These are phyloP conservation scores for Citrus trifoliata DNA, from an alignment of 345 rosid species.

Conservation along the genomic window DNA sequence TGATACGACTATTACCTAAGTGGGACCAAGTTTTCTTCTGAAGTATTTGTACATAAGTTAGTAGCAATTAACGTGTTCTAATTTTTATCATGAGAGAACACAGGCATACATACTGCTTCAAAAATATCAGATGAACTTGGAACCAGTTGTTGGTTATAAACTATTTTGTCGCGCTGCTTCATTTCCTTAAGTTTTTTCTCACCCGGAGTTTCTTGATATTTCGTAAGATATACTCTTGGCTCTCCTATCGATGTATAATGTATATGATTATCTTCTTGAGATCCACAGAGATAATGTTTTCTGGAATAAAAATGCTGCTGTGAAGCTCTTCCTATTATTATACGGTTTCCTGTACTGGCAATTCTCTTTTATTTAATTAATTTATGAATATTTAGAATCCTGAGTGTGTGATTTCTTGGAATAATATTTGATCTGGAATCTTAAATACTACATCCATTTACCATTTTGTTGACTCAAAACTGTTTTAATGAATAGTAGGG, in stretches of 20 bases:
- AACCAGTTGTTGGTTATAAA: background rate
- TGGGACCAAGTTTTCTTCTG: constrained; percentile 4
- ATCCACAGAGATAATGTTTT: background rate
- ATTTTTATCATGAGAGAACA: constrained; percentile 12
- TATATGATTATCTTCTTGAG: constrained; percentile 11
- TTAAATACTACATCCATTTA: too few species aligned
- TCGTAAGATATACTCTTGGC: background rate
- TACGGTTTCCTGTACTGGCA: background rate
- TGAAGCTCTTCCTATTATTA: background rate
- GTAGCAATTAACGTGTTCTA: constrained; percentile 9
- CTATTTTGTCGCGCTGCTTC: constrained; percentile 11
- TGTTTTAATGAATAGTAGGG: too few species aligned
- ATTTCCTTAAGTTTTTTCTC: background rate
- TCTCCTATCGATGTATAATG: constrained; percentile 8
- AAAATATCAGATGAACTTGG: constrained; percentile 19
- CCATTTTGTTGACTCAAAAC: too few species aligned
- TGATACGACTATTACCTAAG: constrained; percentile 14
- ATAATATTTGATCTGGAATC: background rate
- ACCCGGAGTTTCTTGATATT: background rate
- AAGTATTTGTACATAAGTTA: constrained; percentile 22
- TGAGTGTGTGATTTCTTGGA: background rate
- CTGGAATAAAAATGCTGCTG: background rate
- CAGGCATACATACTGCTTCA: constrained; percentile 7
- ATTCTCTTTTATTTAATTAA: background rate
- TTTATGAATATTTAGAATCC: background rate